Base-by-base conservation (phyloP, 2,329 filamentous ascomycete genomes). In the Shiraia sp. region DNA sequence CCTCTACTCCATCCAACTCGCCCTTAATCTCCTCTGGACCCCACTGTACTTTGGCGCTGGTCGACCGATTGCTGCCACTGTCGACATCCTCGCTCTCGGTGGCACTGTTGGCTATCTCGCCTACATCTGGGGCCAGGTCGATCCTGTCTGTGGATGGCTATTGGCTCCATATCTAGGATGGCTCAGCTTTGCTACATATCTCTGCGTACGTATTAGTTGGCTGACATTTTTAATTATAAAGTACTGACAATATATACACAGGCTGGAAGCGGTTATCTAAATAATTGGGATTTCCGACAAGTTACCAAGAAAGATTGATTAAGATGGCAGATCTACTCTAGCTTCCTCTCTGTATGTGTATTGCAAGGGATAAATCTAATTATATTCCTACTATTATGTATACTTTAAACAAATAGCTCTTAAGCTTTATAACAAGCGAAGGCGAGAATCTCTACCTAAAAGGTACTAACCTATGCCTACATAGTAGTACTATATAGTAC, bases 41-140 rank as follows among this genome's bases (percentile, higher is more conserved):
- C 92, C 92, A 10, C 79, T 96, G 9, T 96, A 96, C 79, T 96
- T 96, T 65, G 79, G 81, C n/a, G 64, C 86, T 36, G 84, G 85
- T 51, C 81, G 82, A 12, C 90, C 90, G 1, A 77, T 86, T 37
- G 81, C 83, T 61, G 90, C 91, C 3, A 82, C 88, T 6, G 78
- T 79, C 19, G 88, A 96, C 65, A 85, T 95, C 36, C 71, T 88
- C 19, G 78, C 84, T 0, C 76, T 96, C 1, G 89, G 86, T 7
- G 74, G 86, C 22, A 87, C 88, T 33, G 52, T 62, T 12, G 80
- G 78, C 6, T 91, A 90, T 57, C 71, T 96, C 36, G 79, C 87
- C 10, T 87, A 86, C 60, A 72, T 87, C 43, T 96, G 89, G 85
- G 82, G 82, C 47, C 76, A 82, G 49, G 79, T 92, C 32, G 91